phyloP scores from a whole-genome alignment of 495 filamentous ascomycete species.

The Neurospora sp. region DNA sequence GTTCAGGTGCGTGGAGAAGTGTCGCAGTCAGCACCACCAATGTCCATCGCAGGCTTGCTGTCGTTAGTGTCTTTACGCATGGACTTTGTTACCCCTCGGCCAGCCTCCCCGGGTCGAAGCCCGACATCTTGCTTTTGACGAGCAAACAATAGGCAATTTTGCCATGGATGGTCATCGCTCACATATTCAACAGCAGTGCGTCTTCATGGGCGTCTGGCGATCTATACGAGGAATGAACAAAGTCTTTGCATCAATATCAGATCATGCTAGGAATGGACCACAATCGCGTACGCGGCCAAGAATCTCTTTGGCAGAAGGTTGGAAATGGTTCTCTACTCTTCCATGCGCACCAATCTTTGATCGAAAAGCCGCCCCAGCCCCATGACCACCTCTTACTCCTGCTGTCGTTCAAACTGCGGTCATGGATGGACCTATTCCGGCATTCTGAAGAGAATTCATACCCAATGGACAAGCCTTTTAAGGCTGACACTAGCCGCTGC shows the following conservation, averaged over 20 bases:
- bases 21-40: neutral
- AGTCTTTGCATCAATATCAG: neutral
- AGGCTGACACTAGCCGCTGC: neutral
- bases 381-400: neutral
- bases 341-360: neutral
- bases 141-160: neutral
- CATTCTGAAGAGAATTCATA: neutral
- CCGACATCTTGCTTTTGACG: neutral
- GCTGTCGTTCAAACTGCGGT: neutral
- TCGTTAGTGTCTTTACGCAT: neutral
- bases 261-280: neutral
- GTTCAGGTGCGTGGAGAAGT: neutral
- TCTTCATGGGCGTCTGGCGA: neutral
- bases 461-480: neutral
- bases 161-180: neutral
- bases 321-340: neutral
- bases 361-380: neutral
- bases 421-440: neutral
- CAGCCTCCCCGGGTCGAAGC: neutral
- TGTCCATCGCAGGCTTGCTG: neutral
- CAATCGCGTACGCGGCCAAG: neutral
- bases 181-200: neutral
- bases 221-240: neutral
- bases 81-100: neutral
- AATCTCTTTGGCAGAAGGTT: neutral